Percentiles rank a stretch among this genome's conserved stretches.
phyloP scores from a whole-genome alignment of 2,329 filamentous ascomycete genomes.

The Ascochyta fabae region DNA sequence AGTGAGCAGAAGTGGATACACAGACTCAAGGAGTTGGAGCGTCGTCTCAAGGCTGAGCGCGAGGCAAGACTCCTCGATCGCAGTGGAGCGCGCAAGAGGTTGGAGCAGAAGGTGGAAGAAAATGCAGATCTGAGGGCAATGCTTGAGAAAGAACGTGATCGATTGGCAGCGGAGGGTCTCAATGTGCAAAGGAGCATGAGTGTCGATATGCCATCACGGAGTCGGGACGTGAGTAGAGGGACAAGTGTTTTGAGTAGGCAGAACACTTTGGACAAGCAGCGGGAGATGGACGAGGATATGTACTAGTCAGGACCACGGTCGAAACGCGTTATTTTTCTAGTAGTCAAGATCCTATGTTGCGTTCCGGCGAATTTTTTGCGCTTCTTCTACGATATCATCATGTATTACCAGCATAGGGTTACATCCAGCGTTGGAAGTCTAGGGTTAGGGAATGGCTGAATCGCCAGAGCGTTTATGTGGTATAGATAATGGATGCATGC shows the following conservation, averaged over 20 bases:
- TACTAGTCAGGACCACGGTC: constrained; percentile 2
- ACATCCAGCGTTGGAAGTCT: constrained; percentile 2
- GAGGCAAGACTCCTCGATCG: constrained; percentile 86
- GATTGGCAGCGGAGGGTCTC: constrained; percentile 28
- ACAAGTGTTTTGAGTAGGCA: constrained; percentile 32
- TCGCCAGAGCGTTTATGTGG: not conserved
- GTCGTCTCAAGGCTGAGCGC: constrained; percentile 85
- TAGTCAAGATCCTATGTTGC: not conserved
- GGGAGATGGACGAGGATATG: constrained; percentile 15
- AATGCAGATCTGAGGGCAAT: constrained; percentile 72
- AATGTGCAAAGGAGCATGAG: constrained; percentile 31
- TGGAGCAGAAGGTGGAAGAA: constrained; percentile 77
- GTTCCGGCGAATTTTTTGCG: not conserved
- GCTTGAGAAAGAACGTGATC: constrained; percentile 63
- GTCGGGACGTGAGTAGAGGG: constrained; percentile 21
- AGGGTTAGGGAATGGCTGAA: not conserved
- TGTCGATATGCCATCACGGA: constrained; percentile 13
- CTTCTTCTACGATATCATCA: not conserved
- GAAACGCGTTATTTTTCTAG: no score
- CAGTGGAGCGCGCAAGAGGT: constrained; percentile 77
- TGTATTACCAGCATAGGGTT: constrained; percentile 12
- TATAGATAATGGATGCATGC: not conserved
- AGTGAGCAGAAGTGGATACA: constrained; percentile 83
- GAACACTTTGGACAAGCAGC: constrained; percentile 5
- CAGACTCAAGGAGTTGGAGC: constrained; percentile 84